Evolutionary conservation across 495 filamentous ascomycete species (phyloP).

Genomic region (Daldinia decipiens): DNA sequence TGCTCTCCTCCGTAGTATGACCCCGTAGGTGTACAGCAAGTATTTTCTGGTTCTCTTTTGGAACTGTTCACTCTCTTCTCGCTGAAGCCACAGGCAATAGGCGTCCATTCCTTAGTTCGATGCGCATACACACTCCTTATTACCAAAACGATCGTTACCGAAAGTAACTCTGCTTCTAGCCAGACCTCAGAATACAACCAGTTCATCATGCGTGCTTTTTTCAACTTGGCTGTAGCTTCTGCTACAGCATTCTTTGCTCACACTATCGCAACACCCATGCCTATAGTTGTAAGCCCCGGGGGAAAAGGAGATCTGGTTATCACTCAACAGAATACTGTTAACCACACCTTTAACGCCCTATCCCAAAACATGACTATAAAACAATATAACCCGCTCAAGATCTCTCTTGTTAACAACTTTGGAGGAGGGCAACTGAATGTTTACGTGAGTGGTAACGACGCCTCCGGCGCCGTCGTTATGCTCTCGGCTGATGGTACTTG

Average conservation of each 20-base stretch:
- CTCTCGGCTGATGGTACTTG: conserved; percentile 51
- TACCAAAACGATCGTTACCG: conserved; percentile 28
- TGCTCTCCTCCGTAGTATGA: conserved; percentile 20
- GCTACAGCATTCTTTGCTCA: conserved; percentile 39
- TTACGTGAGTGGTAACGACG: conserved; percentile 54
- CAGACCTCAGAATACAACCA: conserved; percentile 24
- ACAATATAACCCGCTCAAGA: conserved; percentile 34
- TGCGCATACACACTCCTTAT: conserved; percentile 35
- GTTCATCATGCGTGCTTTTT: conserved; percentile 42
- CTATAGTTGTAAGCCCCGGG: conserved; percentile 44
- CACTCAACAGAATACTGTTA: conserved; percentile 46
- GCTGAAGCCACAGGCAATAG: conserved; percentile 35
- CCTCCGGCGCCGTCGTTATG: conserved; percentile 47
- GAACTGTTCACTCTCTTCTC: conserved; percentile 39
- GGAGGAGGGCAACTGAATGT: conserved; percentile 49
- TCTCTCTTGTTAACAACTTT: conserved; percentile 56
- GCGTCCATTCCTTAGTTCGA: conserved; percentile 42
- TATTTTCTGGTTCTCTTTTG: conserved; percentile 36
- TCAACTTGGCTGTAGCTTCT: conserved; percentile 47
- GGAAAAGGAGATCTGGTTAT: conserved; percentile 37
- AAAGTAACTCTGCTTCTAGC: conserved; percentile 25
- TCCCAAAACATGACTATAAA: background rate
- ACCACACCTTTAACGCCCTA: conserved; percentile 31
- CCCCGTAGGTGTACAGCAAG: conserved; percentile 26
- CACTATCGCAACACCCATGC: conserved; percentile 41